Base-by-base conservation (phyloP, 257 asterid genomes). In the Salvia hispanica region DNA sequence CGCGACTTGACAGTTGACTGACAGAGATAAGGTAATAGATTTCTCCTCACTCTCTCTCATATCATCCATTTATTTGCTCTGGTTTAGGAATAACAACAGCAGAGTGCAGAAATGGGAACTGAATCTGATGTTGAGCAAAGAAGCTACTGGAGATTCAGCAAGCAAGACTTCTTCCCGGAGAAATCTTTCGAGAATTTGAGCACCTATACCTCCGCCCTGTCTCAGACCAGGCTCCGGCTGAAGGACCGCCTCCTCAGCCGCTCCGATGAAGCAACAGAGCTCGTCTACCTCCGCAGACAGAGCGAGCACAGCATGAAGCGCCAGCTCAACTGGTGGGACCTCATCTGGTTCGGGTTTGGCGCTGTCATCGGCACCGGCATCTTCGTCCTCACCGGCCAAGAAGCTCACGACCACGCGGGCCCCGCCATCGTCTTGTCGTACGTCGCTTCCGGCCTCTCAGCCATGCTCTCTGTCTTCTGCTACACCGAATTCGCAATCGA, bases 241-340 rank as follows among this genome's bases (percentile, higher is more conserved):
- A 82, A 62, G 74, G 88, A 85, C 64, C 88, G 91, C 55, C 79
- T 81, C 13, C 54, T 72, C 12, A 81, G 79, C 59, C 68, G 91
- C 56, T 82, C 91, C 33, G 73, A 80, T 2, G 86, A 82, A 3
- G 37, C 76, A 6, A 74, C 44, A 8, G 88, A 85, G 82, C 71
- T 85, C 9, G 79, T 61, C 21, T 77, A 79, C 40, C 80, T 82
- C 61, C 78, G 79, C n/a, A 78, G 72, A 71, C 83, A 85, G 77
- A 85, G 91, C 39, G 91, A 85, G 62, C 81, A 85, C 76, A 73
- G 43, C 77, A 82, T 85, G 88, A 85, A 80, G 48, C 83, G 85
- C 61, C 79, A 86, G 79, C 91, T 85, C 77, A 83, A 46, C 81
- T 83, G 91, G 91, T 85, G 86, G 88, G 91, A 85, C 70, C 86